phyloP scores from a whole-genome alignment of 140 eudicot species.

The Bidens hawaiensis region DNA sequence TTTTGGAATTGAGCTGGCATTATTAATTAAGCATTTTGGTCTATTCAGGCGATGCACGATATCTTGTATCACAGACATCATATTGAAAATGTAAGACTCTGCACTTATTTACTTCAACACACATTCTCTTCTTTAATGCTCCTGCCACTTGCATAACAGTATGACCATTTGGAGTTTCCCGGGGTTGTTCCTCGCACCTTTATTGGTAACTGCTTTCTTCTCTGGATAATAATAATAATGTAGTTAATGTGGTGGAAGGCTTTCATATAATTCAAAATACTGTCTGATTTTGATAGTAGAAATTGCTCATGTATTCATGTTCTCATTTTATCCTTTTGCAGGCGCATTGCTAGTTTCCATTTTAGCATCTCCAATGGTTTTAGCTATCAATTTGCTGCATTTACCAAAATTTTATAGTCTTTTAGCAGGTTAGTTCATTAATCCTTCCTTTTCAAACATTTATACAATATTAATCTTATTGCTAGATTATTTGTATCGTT shows the following conservation, averaged over 20 bases:
- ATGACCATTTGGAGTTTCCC: constrained; percentile 93
- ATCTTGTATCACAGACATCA: constrained; percentile 69
- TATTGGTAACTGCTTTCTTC: constrained; percentile 41
- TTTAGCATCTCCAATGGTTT: constrained; percentile 69
- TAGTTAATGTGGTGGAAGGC: neutral
- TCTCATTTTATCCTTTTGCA: constrained; percentile 12
- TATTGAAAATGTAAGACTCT: constrained; percentile 49
- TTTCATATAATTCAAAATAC: neutral
- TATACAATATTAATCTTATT: too few relatives aligned
- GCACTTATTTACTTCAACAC: neutral
- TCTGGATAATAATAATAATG: neutral
- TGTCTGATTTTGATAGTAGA: neutral
- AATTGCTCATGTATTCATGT: neutral
- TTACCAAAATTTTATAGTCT: constrained; percentile 83
- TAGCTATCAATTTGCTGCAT: constrained; percentile 47
- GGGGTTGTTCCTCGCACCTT: constrained; percentile 99
- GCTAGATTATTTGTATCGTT: constrained; percentile 10
- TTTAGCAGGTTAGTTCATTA: constrained; percentile 56
- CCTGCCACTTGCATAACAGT: constrained; percentile 33
- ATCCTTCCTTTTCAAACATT: too few relatives aligned
- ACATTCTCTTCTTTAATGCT: neutral
- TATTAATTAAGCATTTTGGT: constrained; percentile 13
- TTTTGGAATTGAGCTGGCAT: constrained; percentile 7
- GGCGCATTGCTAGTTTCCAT: constrained; percentile 75
- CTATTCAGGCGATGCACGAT: constrained; percentile 86